phyloP scores from a whole-genome alignment of 805 yeast genomes.

The Metschnikowia santaceciliae region DNA sequence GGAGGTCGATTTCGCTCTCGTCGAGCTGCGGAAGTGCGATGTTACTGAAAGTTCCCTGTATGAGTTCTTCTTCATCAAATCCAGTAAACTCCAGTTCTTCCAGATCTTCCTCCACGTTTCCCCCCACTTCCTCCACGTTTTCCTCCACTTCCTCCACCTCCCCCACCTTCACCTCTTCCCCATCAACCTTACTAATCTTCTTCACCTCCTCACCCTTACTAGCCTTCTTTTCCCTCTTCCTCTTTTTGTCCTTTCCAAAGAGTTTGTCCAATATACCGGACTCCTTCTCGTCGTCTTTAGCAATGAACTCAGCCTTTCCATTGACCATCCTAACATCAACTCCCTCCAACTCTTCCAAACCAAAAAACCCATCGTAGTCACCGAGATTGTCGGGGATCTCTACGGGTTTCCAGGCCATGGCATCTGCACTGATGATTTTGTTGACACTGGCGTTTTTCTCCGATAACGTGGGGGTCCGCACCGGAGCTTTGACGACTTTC shows the following conservation, averaged over 20 bases:
- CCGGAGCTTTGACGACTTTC: slow-evolving; percentile 7
- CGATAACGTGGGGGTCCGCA: slow-evolving; percentile 23
- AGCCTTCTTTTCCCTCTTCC: slow-evolving; percentile 9
- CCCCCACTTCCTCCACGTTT: slow-evolving; percentile 13
- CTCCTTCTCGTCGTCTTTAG: slow-evolving; percentile 31
- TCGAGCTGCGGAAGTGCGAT: slow-evolving; percentile 21
- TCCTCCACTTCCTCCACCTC: slow-evolving; percentile 2
- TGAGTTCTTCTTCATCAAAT: slow-evolving; percentile 14
- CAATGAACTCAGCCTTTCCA: slow-evolving; percentile 59
- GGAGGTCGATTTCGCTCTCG: slow-evolving; percentile 43
- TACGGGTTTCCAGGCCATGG: slow-evolving; percentile 74
- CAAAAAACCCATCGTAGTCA: slow-evolving; percentile 88
- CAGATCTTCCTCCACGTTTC: slow-evolving; percentile 23
- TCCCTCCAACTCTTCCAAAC: slow-evolving; percentile 91
- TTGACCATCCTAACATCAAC: slow-evolving; percentile 74
- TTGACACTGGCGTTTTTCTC: slow-evolving; percentile 29
- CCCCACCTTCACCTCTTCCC: background rate
- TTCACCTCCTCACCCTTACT: slow-evolving; percentile 10
- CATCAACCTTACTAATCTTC: slow-evolving; percentile 4
- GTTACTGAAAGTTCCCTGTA: background rate
- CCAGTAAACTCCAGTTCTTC: slow-evolving; percentile 17
- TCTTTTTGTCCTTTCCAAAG: slow-evolving; percentile 12
- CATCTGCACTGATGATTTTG: slow-evolving; percentile 45
- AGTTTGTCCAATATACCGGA: slow-evolving; percentile 22
- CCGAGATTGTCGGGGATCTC: slow-evolving; percentile 79